Conservation (phyloP, 1,284 basidiomycete species). For the Pseudozyma thailandica region DNA sequence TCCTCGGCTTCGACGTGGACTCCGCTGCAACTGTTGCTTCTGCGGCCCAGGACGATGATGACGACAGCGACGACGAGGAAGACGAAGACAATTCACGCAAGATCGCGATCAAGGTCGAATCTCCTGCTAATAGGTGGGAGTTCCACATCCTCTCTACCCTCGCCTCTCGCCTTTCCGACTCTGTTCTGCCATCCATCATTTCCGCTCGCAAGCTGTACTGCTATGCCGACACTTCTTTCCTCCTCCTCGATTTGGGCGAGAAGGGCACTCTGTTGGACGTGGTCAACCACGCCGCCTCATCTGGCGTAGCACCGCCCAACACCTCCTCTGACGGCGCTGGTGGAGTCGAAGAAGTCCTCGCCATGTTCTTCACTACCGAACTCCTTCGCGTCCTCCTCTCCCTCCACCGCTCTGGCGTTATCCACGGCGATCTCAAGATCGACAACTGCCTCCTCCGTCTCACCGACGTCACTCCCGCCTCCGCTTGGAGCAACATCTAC, state of each 20-base stretch:
- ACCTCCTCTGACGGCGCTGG: slow-evolving; percentile 69
- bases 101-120: slow-evolving; percentile 91
- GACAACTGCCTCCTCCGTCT: slow-evolving; percentile 96
- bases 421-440: slow-evolving; percentile 98
- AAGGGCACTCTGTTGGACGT: slow-evolving; percentile 94
- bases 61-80: slow-evolving; percentile 58
- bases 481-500: slow-evolving; percentile 79
- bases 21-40: slow-evolving; percentile 48
- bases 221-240: slow-evolving; percentile 82
- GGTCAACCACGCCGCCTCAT: slow-evolving; percentile 76
- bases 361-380: slow-evolving; percentile 94
- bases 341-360: slow-evolving; percentile 87
- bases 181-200: slow-evolving; percentile 50
- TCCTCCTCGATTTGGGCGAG: slow-evolving; percentile 85
- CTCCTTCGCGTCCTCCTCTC: slow-evolving; percentile 84
- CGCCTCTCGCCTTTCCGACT: slow-evolving; percentile 69
- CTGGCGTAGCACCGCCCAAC: slow-evolving; percentile 72
- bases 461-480: slow-evolving; percentile 77
- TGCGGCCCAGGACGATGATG: slow-evolving; percentile 7
- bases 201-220: slow-evolving; percentile 55
- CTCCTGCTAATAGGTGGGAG: slow-evolving; percentile 90
- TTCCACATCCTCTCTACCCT: slow-evolving; percentile 85
- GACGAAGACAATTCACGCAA: slow-evolving; percentile 73
- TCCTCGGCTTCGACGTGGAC: slow-evolving; percentile 74
- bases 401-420: slow-evolving; percentile 82